Base-by-base conservation (phyloP, 2,329 filamentous ascomycete species). In the Arthrobotrys pseudoclavata region DNA sequence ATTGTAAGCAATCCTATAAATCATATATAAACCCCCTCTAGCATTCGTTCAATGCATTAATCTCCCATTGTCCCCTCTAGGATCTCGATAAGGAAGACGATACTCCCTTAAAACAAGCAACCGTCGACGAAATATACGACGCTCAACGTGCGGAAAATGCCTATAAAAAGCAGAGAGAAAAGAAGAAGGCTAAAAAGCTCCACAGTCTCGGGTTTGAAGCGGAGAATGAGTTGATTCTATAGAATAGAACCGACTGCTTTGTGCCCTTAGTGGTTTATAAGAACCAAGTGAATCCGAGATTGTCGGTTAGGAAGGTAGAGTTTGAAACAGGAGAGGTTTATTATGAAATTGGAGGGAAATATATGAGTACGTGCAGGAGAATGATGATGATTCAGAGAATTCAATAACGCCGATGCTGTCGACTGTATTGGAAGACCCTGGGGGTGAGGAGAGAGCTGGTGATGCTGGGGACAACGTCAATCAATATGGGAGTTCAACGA, bases 41-140 rank as follows among this genome's bases (percentile, higher is more conserved):
- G 12, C 9, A 42, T 26, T 10, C 20, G 15, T 40, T 55, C 13
- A 40, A 10, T 37, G 29, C 34, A 37, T 12, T 7, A 1, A 15
- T 40, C 37, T n/a, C 45, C 26, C 42, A 31, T 57, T 15, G 4
- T 29, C 31, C 22, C 26, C 47, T 12, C 24, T 60, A 82, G 81
- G 96, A 99, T 83, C 89, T 99, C 24, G 96, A 99, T 86, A 93
- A 92, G 82, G 96, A 99, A 84, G 96, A 99, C 84, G 91, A 96
- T 74, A 87, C 93, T 13, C 93, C 93, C 0, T 34, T 93, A 91
- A 81, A 86, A 87, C 80, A 86, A 87, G 81, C 79, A 86, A 79
- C 80, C 1, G 71, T 81, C 57, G 88, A 91, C 55, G 85, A 91
- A 79, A 92, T 97, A 42, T 89, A 91, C 80, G 89, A 88, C 78